Conservation (phyloP, 2,329 filamentous ascomycete genomes). For the Juglanconis sp. region DNA sequence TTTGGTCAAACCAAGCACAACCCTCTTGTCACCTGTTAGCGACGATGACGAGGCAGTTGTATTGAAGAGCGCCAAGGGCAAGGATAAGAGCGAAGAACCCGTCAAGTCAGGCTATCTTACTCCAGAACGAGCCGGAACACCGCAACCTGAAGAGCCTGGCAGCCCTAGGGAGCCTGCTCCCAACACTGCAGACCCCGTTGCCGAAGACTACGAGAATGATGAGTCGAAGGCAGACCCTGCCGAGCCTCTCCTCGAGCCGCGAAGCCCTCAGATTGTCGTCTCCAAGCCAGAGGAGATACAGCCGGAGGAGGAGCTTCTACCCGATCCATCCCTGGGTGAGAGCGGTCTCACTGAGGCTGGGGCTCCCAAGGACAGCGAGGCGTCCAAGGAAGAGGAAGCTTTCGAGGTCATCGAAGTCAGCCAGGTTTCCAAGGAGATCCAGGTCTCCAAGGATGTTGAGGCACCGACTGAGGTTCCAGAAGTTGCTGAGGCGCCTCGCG, state of each 20-base stretch:
- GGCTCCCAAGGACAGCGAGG: neutral
- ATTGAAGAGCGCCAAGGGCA: slow-evolving; percentile 22
- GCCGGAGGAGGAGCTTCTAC: slow-evolving; percentile 1
- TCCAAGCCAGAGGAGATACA: slow-evolving; percentile 5
- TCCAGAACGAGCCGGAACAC: slow-evolving; percentile 5
- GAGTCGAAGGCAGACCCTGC: neutral
- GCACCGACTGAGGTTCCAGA: neutral
- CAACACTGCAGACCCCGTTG: slow-evolving; percentile 2
- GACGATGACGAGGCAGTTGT: slow-evolving; percentile 43
- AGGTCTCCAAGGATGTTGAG: neutral
- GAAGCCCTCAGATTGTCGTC: slow-evolving; percentile 11
- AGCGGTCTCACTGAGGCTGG: neutral
- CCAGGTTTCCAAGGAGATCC: neutral
- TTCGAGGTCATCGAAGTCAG: neutral
- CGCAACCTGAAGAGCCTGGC: neutral
- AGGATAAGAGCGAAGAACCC: slow-evolving; percentile 8
- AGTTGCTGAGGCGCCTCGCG: neutral
- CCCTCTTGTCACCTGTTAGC: slow-evolving; percentile 25
- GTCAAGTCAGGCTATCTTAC: slow-evolving; percentile 8
- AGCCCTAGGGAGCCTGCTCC: slow-evolving; percentile 9
- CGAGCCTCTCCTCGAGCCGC: neutral
- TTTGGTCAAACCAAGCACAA: slow-evolving; percentile 17
- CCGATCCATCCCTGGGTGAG: neutral
- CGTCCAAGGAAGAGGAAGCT: neutral
- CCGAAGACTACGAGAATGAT: neutral